Base-by-base conservation (phyloP, 2,329 filamentous ascomycete genomes). In the Huntiella abstrusa region DNA sequence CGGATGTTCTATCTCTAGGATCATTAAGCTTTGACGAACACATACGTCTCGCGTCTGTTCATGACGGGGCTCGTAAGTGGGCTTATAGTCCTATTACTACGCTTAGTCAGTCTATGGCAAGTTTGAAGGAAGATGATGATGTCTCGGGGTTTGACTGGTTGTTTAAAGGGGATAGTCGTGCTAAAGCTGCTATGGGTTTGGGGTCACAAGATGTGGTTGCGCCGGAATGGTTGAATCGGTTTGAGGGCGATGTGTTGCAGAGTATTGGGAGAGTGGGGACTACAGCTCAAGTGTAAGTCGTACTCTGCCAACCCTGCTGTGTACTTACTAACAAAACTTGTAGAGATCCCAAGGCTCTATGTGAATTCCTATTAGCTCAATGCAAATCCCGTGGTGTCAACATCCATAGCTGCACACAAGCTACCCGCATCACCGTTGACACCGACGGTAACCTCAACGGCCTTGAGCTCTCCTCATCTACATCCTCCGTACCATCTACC, bases 21-120 rank as follows among this genome's bases (percentile, higher is more conserved):
- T 68, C 67, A 1, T 64, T 87, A 10, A 83, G 77, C 36, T 88
- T 82, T 55, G 67, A 69, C 4, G 67, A 85, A 45, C 83, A 88
- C 59, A 65, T 66, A 51, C 61, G 69, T 38, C 68, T 87, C 10
- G 79, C 82, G 0, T 66, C 70, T 28, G 56, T 69, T 43, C 57
- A 81, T 51, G 62, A 67, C 48, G 82, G 81, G 1, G 57, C 60
- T 2, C 59, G 66, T 52, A 69, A 62, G 46, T 73, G 69, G 69
- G 62, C 63, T 1, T 73, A 70, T 47, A 53, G 63, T 3, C 50
- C 60, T 12, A 80, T 75, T 45, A 77, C 70, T 0, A 71, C 74
- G 1, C 59, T 83, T 39, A 76, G 69, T 52, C 68, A 68, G 47
- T 56, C 28, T 59, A 53, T 53, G 32, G 61, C 57, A 22, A 59